These are phyloP conservation scores for Mortierella sp. DNA, from an alignment of 371 early-diverging fungal genomes.

Conservation along the genomic window DNA sequence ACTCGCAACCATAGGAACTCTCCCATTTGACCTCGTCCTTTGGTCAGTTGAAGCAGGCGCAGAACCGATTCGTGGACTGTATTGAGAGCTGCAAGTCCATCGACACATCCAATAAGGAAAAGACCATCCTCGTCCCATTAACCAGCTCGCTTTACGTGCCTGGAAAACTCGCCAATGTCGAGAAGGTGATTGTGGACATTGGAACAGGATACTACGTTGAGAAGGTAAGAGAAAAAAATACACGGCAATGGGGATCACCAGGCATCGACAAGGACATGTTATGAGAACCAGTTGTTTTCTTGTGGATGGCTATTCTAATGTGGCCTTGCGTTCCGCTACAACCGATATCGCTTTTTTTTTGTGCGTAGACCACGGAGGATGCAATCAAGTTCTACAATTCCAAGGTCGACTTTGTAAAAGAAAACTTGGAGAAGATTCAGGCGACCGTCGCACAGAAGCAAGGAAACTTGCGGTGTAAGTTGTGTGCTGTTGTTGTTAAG, in stretches of 20 bases:
- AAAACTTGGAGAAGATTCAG: slow-evolving; percentile 80
- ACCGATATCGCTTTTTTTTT: not conserved
- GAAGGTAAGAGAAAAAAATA: slow-evolving; percentile 76
- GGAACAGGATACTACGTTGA: slow-evolving; percentile 97
- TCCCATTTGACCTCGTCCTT: slow-evolving; percentile 86
- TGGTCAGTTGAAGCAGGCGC: slow-evolving; percentile 87
- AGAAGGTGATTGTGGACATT: slow-evolving; percentile 93
- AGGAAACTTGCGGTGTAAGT: slow-evolving; percentile 76
- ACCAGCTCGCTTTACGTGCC: slow-evolving; percentile 90
- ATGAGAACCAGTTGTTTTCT: no score
- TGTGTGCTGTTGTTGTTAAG: not conserved
- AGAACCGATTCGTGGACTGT: slow-evolving; percentile 87
- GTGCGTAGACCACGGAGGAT: slow-evolving; percentile 69
- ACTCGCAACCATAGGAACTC: slow-evolving; percentile 73
- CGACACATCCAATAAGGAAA: slow-evolving; percentile 61
- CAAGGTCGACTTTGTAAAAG: slow-evolving; percentile 81
- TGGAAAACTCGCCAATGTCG: slow-evolving; percentile 82
- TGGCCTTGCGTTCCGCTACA: not conserved
- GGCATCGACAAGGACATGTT: no score
- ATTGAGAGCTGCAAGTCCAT: slow-evolving; percentile 68
- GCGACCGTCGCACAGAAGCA: slow-evolving; percentile 81
- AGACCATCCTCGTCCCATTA: slow-evolving; percentile 83
- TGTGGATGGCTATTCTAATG: no score
- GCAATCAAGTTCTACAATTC: slow-evolving; percentile 82
- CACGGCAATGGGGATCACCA: no score